Evolutionary conservation across 2,329 filamentous ascomycete species (phyloP).

Genomic region (Chalara sp.): DNA sequence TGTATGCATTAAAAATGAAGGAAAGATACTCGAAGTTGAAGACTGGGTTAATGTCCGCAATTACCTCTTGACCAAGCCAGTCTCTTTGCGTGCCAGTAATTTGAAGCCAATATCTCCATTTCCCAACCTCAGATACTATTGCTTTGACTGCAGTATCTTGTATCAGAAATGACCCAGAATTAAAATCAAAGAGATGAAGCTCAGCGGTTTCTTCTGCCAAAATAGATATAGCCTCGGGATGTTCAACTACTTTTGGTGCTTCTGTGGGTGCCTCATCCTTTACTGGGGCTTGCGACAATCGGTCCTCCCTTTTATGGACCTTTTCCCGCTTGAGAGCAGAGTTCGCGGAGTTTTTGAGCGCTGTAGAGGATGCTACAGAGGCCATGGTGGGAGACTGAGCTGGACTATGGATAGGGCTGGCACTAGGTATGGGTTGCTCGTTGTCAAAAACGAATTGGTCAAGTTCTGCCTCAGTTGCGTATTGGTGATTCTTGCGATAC

Average conservation of each 20-base stretch:
- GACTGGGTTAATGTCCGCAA: slow-evolving; percentile 91
- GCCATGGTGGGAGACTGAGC: slow-evolving; percentile 28
- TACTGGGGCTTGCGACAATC: not conserved
- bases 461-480: slow-evolving; percentile 75
- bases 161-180: slow-evolving; percentile 71
- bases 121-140: slow-evolving; percentile 76
- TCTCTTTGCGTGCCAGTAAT: slow-evolving; percentile 68
- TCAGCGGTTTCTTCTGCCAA: slow-evolving; percentile 73
- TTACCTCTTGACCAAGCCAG: slow-evolving; percentile 80
- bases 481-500: slow-evolving; percentile 72
- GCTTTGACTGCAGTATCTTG: slow-evolving; percentile 56
- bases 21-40: slow-evolving; percentile 99
- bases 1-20: slow-evolving; percentile 98
- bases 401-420: slow-evolving; percentile 52
- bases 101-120: slow-evolving; percentile 95
- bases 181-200: slow-evolving; percentile 89
- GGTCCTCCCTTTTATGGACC: slow-evolving; percentile 1
- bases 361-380: slow-evolving; percentile 7
- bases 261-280: slow-evolving; percentile 21
- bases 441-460: slow-evolving; percentile 72
- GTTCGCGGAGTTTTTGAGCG: slow-evolving; percentile 33
- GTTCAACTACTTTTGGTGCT: slow-evolving; percentile 51
- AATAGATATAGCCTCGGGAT: slow-evolving; percentile 65
- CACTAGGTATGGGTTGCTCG: slow-evolving; percentile 56
- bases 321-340: slow-evolving; percentile 37